These are phyloP conservation scores for Monosporozyma yasuniensis DNA, from an alignment of 805 yeast genomes.

Conservation along the genomic window DNA sequence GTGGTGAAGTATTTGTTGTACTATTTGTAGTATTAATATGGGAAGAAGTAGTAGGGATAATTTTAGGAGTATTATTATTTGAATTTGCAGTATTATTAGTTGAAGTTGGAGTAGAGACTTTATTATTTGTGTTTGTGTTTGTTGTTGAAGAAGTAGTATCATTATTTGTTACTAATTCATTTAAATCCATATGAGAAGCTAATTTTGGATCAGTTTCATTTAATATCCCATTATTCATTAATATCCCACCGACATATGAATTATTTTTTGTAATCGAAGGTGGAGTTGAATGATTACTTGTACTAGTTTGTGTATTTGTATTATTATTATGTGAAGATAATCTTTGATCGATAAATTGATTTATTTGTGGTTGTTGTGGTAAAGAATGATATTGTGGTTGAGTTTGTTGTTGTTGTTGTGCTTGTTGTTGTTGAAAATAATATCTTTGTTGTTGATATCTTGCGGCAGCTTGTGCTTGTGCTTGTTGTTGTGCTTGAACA, in stretches of 20 bases:
- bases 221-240: conserved; percentile 1
- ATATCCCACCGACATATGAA: background rate
- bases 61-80: background rate
- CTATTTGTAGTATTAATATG: background rate
- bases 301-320: background rate
- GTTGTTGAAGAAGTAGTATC: background rate
- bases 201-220: conserved; percentile 2
- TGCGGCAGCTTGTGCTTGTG: background rate
- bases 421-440: background rate
- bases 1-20: background rate
- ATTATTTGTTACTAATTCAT: background rate
- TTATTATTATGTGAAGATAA: background rate
- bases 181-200: conserved; percentile 6
- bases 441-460: conserved; percentile 1
- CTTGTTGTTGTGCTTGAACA: background rate
- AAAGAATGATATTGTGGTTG: background rate
- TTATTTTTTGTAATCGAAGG: background rate
- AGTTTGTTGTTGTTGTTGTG: background rate
- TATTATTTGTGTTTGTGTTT: too few relatives aligned
- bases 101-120: background rate
- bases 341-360: background rate
- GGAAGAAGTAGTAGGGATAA: too few relatives aligned
- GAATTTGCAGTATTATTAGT: background rate
- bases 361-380: background rate
- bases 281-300: background rate